phyloP scores from a whole-genome alignment of 441 rosid genomes.

The Mallotus repandus region DNA sequence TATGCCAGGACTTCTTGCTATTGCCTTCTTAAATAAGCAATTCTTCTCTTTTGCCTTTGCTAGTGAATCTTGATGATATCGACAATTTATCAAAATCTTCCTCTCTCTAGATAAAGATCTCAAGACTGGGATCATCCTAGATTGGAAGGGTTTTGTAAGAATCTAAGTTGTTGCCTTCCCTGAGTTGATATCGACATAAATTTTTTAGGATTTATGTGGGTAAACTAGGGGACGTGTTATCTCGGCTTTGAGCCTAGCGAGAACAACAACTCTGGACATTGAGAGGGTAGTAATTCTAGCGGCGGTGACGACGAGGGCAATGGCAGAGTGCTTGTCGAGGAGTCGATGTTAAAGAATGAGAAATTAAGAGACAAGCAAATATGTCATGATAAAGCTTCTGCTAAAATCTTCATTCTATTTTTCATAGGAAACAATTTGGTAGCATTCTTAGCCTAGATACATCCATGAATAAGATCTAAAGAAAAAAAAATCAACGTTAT shows the following conservation, averaged over 20 bases:
- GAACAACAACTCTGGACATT: no score
- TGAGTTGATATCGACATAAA: no score
- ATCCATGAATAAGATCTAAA: neutral
- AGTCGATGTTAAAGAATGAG: no score
- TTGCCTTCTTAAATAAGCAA: constrained; percentile 17
- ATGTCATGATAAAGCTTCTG: constrained; percentile 1
- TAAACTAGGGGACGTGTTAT: no score
- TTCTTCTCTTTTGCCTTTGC: constrained; percentile 24
- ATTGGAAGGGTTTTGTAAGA: constrained; percentile 29
- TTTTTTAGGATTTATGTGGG: no score
- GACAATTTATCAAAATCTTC: constrained; percentile 18
- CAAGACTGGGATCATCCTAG: constrained; percentile 35
- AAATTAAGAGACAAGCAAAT: no score
- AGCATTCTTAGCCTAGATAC: constrained; percentile 1
- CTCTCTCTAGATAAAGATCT: constrained; percentile 42
- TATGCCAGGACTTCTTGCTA: constrained; percentile 27
- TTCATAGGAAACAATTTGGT: neutral
- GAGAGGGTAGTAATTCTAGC: no score
- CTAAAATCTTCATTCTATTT: neutral
- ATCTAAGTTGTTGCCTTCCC: no score
- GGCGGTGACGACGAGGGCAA: no score
- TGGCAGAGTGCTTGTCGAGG: no score
- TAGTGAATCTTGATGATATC: constrained; percentile 31
- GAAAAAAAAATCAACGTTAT: neutral
- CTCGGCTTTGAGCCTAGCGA: no score